Percentiles rank a stretch among this genome's conserved stretches.
These are phyloP conservation scores for Lactarius hatsudake DNA, from an alignment of 768 basidiomycete genomes.

Conservation along the genomic window DNA sequence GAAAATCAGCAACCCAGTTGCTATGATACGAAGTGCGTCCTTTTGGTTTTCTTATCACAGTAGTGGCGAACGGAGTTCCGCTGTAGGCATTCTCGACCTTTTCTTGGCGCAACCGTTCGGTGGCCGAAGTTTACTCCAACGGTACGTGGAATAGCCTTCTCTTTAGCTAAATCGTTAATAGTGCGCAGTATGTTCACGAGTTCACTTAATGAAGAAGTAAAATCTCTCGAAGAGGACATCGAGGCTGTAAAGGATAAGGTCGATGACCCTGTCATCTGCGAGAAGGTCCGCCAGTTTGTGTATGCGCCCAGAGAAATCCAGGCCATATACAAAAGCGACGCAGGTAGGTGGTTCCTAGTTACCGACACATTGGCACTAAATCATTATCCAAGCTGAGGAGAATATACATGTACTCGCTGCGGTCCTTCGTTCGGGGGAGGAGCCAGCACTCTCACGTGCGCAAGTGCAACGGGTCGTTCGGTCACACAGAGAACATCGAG, in stretches of 20 bases:
- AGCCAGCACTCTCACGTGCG: constrained; percentile 68
- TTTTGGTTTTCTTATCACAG: neutral
- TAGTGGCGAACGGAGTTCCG: neutral
- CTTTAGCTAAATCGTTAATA: constrained; percentile 2
- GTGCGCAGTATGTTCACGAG: constrained; percentile 86
- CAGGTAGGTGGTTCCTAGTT: constrained; percentile 50
- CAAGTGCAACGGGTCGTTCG: constrained; percentile 81
- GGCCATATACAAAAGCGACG: constrained; percentile 73
- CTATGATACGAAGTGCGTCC: constrained; percentile 83
- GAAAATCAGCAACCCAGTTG: constrained; percentile 91
- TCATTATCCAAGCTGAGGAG: constrained; percentile 51
- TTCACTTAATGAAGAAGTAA: constrained; percentile 86
- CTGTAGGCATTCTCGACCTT: constrained; percentile 72
- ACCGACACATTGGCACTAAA: constrained; percentile 7
- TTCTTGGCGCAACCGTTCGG: constrained; percentile 98
- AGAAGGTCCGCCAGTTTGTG: constrained; percentile 83
- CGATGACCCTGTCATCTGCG: constrained; percentile 82
- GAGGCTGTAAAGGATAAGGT: constrained; percentile 85
- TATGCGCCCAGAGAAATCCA: constrained; percentile 89
- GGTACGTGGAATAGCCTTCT: constrained; percentile 42
- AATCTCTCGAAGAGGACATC: constrained; percentile 80
- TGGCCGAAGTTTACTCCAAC: constrained; percentile 84
- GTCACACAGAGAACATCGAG: constrained; percentile 72
- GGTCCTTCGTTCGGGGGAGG: constrained; percentile 74
- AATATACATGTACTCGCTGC: constrained; percentile 72